phyloP scores from a whole-genome alignment of 2,329 filamentous ascomycete species.

The Byssothecium circinans region DNA sequence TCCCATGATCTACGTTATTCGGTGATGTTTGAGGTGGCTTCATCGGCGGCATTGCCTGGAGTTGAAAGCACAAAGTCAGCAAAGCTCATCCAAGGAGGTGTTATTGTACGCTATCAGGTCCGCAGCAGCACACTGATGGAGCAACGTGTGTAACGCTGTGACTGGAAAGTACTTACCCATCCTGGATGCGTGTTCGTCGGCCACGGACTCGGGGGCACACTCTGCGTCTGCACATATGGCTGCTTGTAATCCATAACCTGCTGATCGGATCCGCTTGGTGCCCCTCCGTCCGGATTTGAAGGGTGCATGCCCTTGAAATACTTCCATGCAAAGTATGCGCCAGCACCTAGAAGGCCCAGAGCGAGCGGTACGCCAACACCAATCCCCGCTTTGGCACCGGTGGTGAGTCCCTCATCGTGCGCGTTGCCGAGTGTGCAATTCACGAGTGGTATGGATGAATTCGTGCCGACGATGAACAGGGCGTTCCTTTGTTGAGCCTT shows the following conservation, averaged over 20 bases:
- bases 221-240: not conserved
- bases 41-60: not conserved
- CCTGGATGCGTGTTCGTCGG: not conserved
- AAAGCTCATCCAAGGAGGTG: no score
- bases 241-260: not conserved
- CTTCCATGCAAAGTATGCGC: not conserved
- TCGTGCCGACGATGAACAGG: conserved; percentile 14
- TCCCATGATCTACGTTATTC: not conserved
- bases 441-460: conserved; percentile 9
- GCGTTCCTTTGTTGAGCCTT: conserved; percentile 2
- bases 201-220: not conserved
- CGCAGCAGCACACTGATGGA: no score
- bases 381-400: conserved; percentile 9
- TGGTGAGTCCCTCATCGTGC: conserved; percentile 1
- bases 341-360: conserved; percentile 1
- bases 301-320: not conserved
- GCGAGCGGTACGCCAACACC: conserved; percentile 8
- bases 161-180: not conserved
- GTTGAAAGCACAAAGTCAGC: no score
- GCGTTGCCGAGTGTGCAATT: conserved; percentile 11
- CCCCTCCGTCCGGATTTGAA: not conserved
- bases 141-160: no score
- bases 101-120: no score
- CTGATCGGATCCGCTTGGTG: not conserved
- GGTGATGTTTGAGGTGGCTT: not conserved